Conservation (phyloP, 352 stramenopile species). For the Globisporangium nodosum region DNA sequence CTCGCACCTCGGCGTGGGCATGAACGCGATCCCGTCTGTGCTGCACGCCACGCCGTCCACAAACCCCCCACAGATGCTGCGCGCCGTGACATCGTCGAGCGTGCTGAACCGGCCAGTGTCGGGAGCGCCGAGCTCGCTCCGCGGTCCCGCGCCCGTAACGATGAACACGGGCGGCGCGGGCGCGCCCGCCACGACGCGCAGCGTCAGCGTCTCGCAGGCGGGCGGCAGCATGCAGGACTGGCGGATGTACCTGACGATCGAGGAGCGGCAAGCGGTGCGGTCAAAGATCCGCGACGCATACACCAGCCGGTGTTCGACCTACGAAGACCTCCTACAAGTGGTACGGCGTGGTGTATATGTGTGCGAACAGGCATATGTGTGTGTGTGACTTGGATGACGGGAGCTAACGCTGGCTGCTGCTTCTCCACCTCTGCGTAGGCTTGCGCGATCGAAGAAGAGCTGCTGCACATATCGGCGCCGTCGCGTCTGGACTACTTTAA, state of each 20-base stretch:
- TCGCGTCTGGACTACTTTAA: constrained; percentile 89
- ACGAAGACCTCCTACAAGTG: constrained; percentile 87
- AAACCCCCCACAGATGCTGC: constrained; percentile 78
- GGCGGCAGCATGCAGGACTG: constrained; percentile 75
- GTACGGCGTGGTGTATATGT: constrained; percentile 21
- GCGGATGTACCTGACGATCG: constrained; percentile 88
- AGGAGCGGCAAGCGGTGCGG: constrained; percentile 83
- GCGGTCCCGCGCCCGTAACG: constrained; percentile 15
- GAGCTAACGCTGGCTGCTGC: no score
- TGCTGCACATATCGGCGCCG: constrained; percentile 85
- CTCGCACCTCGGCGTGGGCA: constrained; percentile 50
- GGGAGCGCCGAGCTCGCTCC: constrained; percentile 13
- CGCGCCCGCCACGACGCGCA: constrained; percentile 34
- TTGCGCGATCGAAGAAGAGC: constrained; percentile 84
- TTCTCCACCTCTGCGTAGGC: constrained; percentile 27
- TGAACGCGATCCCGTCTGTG: constrained; percentile 77
- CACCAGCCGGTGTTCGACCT: constrained; percentile 75
- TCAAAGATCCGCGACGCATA: constrained; percentile 87
- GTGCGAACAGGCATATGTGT: background rate
- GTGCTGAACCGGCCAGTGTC: constrained; percentile 66
- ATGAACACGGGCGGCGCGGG: constrained; percentile 12
- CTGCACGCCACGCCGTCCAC: constrained; percentile 62
- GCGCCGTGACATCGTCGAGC: constrained; percentile 74
- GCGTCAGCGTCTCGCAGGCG: constrained; percentile 58
- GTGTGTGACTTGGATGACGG: background rate